phyloP scores from a whole-genome alignment of 768 basidiomycete genomes.

The Termitomyces titanicus region DNA sequence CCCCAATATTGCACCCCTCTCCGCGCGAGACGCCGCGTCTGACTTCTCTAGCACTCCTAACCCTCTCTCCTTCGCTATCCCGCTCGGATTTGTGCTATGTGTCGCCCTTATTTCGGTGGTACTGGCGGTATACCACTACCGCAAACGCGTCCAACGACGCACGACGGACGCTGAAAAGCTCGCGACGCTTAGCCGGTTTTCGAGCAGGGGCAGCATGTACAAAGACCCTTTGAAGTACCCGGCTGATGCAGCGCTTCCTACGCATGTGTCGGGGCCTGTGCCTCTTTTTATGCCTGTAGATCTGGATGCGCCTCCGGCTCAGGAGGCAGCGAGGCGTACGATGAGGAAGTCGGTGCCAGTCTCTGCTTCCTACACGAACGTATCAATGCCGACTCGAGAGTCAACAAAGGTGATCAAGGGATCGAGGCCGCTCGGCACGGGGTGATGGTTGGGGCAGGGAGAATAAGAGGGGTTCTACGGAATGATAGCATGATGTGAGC shows the following conservation, averaged over 20 bases:
- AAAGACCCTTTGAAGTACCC: constrained; percentile 18
- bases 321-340: constrained; percentile 7
- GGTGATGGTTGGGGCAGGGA: not conserved
- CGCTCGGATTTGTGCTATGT: constrained; percentile 28
- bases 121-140: constrained; percentile 25
- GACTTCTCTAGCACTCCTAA: constrained; percentile 16
- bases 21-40: constrained; percentile 1
- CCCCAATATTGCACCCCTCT: not conserved
- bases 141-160: constrained; percentile 19
- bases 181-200: constrained; percentile 10
- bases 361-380: constrained; percentile 9
- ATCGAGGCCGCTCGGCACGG: constrained; percentile 5
- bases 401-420: not conserved
- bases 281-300: constrained; percentile 20
- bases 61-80: constrained; percentile 28
- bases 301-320: constrained; percentile 1
- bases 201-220: constrained; percentile 12
- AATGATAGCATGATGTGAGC: too few species aligned
- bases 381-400: not conserved
- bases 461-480: not conserved
- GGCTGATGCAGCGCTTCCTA: constrained; percentile 13
- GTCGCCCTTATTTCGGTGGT: constrained; percentile 26
- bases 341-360: constrained; percentile 7
- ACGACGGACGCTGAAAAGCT: constrained; percentile 17
- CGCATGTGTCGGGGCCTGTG: constrained; percentile 13